Percentiles rank a stretch among this genome's conserved stretches.
Evolutionary conservation across 441 rosid species (phyloP).

Genomic region (Corymbia citriodora): DNA sequence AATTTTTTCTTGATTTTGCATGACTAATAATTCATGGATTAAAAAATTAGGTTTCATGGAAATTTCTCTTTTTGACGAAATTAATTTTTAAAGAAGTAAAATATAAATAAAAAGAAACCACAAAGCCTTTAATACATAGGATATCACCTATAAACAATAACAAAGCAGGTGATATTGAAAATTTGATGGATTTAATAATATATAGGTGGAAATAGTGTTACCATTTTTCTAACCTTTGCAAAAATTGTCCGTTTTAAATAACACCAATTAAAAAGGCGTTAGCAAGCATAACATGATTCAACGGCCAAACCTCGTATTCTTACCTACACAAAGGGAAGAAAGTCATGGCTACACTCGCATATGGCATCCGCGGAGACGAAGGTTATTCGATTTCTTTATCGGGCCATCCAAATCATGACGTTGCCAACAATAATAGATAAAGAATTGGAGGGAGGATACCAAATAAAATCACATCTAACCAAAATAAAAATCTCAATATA

Average conservation of each 20-base stretch:
- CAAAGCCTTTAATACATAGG: not conserved
- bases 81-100: not conserved
- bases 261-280: not conserved
- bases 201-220: not conserved
- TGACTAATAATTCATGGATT: not conserved
- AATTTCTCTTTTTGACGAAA: not conserved
- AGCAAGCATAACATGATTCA: fast-evolving
- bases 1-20: not conserved
- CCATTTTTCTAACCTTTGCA: not conserved
- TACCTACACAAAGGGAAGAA: not conserved
- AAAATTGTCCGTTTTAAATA: not conserved
- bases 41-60: not conserved
- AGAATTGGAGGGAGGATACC: not conserved
- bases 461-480: not conserved
- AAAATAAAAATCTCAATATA: not conserved
- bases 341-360: not conserved
- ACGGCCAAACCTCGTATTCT: not conserved
- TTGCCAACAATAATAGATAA: fast-evolving
- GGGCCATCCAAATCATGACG: not conserved
- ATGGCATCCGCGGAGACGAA: not conserved
- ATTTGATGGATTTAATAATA: not conserved
- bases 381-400: not conserved
- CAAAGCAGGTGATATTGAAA: not conserved
- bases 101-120: not conserved
- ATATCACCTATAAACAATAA: not conserved